Evolutionary conservation across 169 alveolate species (phyloP).

Genomic region (Cryptosporidium tyzzeri): DNA sequence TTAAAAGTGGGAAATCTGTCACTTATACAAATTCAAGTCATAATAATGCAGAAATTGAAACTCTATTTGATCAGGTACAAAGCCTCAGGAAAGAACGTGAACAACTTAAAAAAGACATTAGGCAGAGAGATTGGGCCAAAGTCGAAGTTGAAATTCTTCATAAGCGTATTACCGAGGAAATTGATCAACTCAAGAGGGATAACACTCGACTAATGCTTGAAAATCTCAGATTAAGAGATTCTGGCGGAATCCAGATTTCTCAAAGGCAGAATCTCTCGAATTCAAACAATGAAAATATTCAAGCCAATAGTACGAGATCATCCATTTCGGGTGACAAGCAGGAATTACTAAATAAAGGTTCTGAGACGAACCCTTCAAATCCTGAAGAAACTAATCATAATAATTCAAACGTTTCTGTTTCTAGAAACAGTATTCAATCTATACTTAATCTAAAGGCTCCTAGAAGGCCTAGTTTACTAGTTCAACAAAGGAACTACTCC

Average conservation of each 20-base stretch:
- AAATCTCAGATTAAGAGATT: constrained; percentile 57
- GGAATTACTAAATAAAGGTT: not conserved
- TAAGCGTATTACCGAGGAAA: constrained; percentile 27
- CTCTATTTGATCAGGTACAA: constrained; percentile 61
- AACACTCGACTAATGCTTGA: constrained; percentile 74
- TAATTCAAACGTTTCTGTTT: not conserved
- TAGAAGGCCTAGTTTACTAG: constrained; percentile 52
- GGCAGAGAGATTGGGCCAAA: constrained; percentile 75
- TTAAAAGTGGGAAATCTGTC: constrained; percentile 1
- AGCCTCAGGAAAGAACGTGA: constrained; percentile 49
- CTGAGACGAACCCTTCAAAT: not conserved
- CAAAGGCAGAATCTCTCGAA: not conserved
- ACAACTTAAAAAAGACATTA: constrained; percentile 64
- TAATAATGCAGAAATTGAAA: constrained; percentile 44
- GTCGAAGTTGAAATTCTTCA: constrained; percentile 50
- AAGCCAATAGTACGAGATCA: constrained; percentile 28
- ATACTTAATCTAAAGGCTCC: constrained; percentile 45
- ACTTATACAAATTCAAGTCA: not conserved
- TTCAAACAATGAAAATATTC: constrained; percentile 11
- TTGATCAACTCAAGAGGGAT: constrained; percentile 56
- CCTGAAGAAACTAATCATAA: not conserved
- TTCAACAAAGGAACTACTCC: not conserved
- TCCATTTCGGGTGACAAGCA: constrained; percentile 9
- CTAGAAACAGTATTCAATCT: constrained; percentile 16
- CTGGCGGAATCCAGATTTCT: not conserved